phyloP scores from a whole-genome alignment of 345 rosid species.

The Physaria fendleri region DNA sequence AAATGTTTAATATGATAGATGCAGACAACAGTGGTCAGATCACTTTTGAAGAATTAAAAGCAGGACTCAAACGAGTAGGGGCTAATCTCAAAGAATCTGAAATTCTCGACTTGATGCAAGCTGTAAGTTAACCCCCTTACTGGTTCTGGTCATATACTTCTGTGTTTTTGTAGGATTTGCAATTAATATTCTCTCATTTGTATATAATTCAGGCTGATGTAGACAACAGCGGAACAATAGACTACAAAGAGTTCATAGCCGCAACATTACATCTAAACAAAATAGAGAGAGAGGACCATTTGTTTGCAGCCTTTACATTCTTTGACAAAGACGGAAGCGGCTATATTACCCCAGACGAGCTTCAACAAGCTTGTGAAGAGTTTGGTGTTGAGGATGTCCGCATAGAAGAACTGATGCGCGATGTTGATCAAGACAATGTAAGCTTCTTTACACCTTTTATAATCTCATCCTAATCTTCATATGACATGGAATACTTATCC shows the following conservation, averaged over 20 bases:
- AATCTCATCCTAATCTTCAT: neutral
- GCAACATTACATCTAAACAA: conserved; percentile 88
- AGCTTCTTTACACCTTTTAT: conserved; percentile 15
- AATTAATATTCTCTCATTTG: conserved; percentile 7
- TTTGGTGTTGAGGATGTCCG: conserved; percentile 70
- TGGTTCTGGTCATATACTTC: neutral
- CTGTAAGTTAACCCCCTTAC: conserved; percentile 45
- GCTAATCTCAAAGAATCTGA: conserved; percentile 87
- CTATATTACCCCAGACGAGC: conserved; percentile 80
- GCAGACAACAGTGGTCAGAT: conserved; percentile 78
- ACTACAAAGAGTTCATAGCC: conserved; percentile 79
- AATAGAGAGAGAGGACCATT: conserved; percentile 70
- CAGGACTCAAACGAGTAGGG: conserved; percentile 65
- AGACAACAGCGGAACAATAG: conserved; percentile 82
- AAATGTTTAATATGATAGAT: conserved; percentile 89
- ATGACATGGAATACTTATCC: neutral
- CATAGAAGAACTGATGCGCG: conserved; percentile 65
- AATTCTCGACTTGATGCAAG: conserved; percentile 84
- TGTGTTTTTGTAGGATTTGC: neutral
- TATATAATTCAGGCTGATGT: conserved; percentile 60
- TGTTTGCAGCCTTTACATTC: conserved; percentile 75
- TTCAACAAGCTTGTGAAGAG: conserved; percentile 82
- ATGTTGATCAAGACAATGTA: conserved; percentile 82
- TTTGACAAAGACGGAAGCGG: conserved; percentile 94
- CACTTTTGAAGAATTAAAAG: conserved; percentile 81